These are phyloP conservation scores for Scenedesmus sp. DNA, from an alignment of 163 green algal genomes.

Conservation along the genomic window DNA sequence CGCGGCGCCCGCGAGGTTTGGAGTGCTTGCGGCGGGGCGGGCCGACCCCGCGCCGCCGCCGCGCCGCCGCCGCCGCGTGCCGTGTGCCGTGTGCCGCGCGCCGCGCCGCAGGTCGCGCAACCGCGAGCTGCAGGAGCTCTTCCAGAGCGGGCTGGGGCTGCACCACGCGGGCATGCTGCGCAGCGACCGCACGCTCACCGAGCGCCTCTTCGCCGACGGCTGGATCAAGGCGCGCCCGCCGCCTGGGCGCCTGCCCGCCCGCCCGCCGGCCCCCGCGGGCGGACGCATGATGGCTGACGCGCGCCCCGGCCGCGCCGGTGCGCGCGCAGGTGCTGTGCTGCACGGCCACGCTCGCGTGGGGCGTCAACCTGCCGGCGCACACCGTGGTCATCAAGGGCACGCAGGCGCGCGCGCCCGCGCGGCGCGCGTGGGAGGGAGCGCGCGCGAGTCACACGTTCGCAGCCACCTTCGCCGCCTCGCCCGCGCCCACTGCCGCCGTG, in stretches of 20 bases:
- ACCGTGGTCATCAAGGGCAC: conserved; percentile 99
- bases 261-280: background rate
- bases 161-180: conserved; percentile 99
- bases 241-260: background rate
- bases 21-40: background rate
- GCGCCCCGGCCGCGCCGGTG: background rate
- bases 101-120: conserved; percentile 60
- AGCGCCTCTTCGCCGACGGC: conserved; percentile 87
- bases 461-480: too few species aligned
- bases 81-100: too few species aligned
- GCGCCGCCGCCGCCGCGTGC: too few species aligned
- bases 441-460: too few species aligned
- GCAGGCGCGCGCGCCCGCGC: conserved; percentile 54
- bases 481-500: too few species aligned
- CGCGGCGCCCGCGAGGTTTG: background rate
- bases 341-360: conserved; percentile 98
- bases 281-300: background rate
- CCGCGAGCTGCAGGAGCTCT: conserved; percentile 90
- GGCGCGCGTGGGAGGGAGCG: too few species aligned
- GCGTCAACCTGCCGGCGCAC: conserved; percentile 98
- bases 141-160: conserved; percentile 86
- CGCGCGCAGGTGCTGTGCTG: conserved; percentile 84
- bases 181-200: conserved; percentile 89
- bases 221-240: conserved; percentile 71
- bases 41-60: background rate